Evolutionary conservation across 163 green algal genomes (phyloP), one percentile per base, ranked within the genome.

Genomic region (Scenedesmus sp.): DNA sequence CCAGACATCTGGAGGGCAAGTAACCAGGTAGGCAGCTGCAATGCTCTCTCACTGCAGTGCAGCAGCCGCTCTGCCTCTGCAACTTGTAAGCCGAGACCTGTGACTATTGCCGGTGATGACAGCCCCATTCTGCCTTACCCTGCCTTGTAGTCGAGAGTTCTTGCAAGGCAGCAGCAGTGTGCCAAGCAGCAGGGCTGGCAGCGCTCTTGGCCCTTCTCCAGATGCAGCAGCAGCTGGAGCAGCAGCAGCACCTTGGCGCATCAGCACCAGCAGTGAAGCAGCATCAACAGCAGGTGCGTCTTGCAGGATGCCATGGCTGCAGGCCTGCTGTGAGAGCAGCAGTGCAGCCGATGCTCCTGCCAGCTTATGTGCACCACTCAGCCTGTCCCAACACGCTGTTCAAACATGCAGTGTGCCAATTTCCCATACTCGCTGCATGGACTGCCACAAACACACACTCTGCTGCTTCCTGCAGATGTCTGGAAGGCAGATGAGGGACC

Each of bases 1-100:
- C 59, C 81, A 87, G 18, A 90, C 76, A 59, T 90, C 90, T 23
- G 84, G 73, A 0, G 84, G 84, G 52, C 66, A 67, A 23, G 20
- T 90, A 4, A 76, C 23, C 26, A 88, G 82, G 82, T 88, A 4
- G 54, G 82, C 55, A 54, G 12, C 13, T 55, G 23, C 34, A 91
- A 5, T 26, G 20, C 16, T 20, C 59, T 18, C 5, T 1, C 7
- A 74, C 6, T 4, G 12, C 8, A 67, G 34, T 10, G 54, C 55
- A 26, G 9, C 62, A 46, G 26, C 26, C 26, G 23, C 34, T 86
- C 20, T 86, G 60, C 59, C 54, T 2, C 16, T 56, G 12, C 55
- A 76, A 60, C 23, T 64, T 23, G 23, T 6, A 79, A 52, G 70
- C 20, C 34, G 34, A 46, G 34, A 46, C 34, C 34, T 13, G 70